Evolutionary conservation across 371 early-diverging fungal species (phyloP).

Genomic region (Rhizopus sp.): DNA sequence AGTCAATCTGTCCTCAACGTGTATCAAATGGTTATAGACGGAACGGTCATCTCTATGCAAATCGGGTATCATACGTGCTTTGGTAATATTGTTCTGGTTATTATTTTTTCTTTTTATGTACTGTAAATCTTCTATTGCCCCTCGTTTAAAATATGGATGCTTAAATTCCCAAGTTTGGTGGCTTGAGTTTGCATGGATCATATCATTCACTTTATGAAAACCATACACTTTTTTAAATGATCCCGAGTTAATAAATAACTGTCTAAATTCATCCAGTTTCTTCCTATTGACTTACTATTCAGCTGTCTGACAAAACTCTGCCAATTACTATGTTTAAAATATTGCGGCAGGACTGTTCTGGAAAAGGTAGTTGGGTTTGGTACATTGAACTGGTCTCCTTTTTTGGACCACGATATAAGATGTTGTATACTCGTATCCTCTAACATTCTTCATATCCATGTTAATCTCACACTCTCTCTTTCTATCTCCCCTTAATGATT

Average conservation of each 20-base stretch:
- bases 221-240: constrained; percentile 47
- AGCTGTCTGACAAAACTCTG: constrained; percentile 86
- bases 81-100: constrained; percentile 41
- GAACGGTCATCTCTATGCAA: constrained; percentile 21
- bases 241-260: neutral
- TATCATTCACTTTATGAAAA: constrained; percentile 63
- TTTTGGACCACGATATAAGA: constrained; percentile 65
- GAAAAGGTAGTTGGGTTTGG: constrained; percentile 59
- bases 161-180: constrained; percentile 73
- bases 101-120: constrained; percentile 66
- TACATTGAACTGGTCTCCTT: constrained; percentile 67
- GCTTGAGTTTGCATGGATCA: constrained; percentile 61
- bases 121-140: constrained; percentile 56
- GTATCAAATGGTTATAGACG: constrained; percentile 22
- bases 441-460: constrained; percentile 43
- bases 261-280: neutral
- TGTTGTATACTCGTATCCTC: constrained; percentile 57
- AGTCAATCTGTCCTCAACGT: constrained; percentile 30
- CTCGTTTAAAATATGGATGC: constrained; percentile 65
- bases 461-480: neutral
- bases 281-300: constrained; percentile 54
- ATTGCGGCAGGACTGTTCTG: constrained; percentile 64
- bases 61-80: constrained; percentile 6
- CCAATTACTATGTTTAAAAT: constrained; percentile 89
- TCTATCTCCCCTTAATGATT: neutral